Conservation (phyloP, 495 filamentous ascomycete genomes). For the Hyaloscypha variabilis region DNA sequence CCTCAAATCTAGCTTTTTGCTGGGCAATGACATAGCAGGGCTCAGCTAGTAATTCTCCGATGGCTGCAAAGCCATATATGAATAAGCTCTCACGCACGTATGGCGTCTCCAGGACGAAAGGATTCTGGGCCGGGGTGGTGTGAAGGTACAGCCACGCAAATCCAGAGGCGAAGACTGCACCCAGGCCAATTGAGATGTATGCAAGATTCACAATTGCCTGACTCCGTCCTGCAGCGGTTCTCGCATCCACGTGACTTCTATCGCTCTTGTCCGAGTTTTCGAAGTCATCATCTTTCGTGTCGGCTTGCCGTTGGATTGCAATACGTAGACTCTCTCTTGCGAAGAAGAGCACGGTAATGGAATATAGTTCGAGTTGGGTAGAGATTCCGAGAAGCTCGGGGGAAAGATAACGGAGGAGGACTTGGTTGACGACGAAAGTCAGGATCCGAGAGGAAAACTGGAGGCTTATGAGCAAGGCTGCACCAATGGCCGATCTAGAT, state of each 20-base stretch:
- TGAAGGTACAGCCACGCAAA: constrained; percentile 68
- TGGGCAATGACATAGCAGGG: constrained; percentile 85
- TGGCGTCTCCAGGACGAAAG: constrained; percentile 49
- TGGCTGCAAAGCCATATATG: constrained; percentile 72
- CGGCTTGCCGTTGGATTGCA: constrained; percentile 78
- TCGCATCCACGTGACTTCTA: constrained; percentile 27
- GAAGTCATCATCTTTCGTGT: constrained; percentile 28
- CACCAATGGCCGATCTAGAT: constrained; percentile 63
- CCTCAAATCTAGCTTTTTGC: constrained; percentile 75
- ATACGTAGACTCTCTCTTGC: constrained; percentile 85
- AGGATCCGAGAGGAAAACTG: constrained; percentile 82
- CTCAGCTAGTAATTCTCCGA: constrained; percentile 81
- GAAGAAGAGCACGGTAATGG: constrained; percentile 86
- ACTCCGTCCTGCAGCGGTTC: constrained; percentile 33
- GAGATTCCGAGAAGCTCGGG: constrained; percentile 82
- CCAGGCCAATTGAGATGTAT: constrained; percentile 73
- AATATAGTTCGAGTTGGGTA: constrained; percentile 88
- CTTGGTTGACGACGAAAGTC: constrained; percentile 89
- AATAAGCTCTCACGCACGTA: constrained; percentile 65
- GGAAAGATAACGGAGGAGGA: constrained; percentile 83
- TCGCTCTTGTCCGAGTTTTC: constrained; percentile 17
- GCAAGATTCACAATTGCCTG: constrained; percentile 88
- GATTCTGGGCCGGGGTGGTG: constrained; percentile 39
- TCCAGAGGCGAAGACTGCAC: constrained; percentile 60
- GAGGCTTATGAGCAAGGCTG: constrained; percentile 82